Percentiles rank a stretch among this genome's conserved stretches.
phyloP scores from a whole-genome alignment of 2,329 filamentous ascomycete species.

The Thielaviopsis punctulata region DNA sequence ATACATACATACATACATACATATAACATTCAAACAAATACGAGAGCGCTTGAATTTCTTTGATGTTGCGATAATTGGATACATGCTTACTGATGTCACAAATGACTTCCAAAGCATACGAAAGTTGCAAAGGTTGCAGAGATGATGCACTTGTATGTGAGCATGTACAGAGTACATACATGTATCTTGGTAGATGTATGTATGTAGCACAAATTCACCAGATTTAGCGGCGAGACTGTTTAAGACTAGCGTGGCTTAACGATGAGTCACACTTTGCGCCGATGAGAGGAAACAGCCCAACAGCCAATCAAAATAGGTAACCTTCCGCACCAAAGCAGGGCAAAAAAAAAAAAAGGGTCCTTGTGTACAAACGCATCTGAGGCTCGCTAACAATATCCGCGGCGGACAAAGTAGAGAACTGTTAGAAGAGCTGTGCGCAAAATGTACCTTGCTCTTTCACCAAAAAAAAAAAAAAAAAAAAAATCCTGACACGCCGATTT shows the following conservation, averaged over 20 bases:
- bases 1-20: too few species aligned
- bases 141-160: neutral
- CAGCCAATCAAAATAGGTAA: neutral
- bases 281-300: neutral
- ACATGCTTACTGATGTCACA: too few species aligned
- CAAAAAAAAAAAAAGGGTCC: neutral
- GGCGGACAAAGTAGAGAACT: neutral
- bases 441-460: neutral
- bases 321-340: neutral
- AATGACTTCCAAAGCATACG: too few species aligned
- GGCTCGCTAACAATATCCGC: neutral
- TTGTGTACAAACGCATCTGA: neutral
- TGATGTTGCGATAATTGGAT: too few species aligned
- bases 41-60: too few species aligned
- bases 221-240: neutral
- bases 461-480: too few species aligned
- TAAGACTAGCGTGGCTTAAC: neutral
- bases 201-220: neutral
- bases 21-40: too few species aligned
- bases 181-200: too few species aligned
- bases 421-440: neutral
- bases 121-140: slow-evolving; percentile 3
- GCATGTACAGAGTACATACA: neutral
- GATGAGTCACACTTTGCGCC: neutral
- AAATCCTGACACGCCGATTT: too few species aligned